Evolutionary conservation across 208 protist species (phyloP), one percentile per base, ranked within the genome.

Genomic region (Pavlovales sp.): DNA sequence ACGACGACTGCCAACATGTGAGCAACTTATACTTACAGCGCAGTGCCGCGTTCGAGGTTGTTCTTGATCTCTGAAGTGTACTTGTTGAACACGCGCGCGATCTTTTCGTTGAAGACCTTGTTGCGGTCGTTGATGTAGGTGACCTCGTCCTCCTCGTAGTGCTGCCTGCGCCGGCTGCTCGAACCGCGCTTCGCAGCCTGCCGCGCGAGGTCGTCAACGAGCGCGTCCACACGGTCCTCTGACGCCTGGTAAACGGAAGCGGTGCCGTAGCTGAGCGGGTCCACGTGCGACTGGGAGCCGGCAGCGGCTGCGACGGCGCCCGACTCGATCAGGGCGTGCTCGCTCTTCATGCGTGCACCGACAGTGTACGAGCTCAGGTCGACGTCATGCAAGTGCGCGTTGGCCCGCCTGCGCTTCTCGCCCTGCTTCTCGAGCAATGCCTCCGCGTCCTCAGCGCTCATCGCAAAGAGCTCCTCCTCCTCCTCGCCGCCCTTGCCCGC

Each of bases 61-160:
- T 57, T 75, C 40, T 86, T 81, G 46, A 92, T 88, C 75, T 92
- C 90, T 34, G 47, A 14, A 37, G 90, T 92, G 88, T 92, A 92
- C 66, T 82, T 82, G 82, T 90, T 75, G 90, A 88, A 92, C 34
- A 44, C 71, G 28, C 88, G 42, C 66, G 66, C 88, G 77, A 91
- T 77, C 88, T 92, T 92, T 42, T 90, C 88, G 88, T 92, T 92
- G 82, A 86, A 92, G 2, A 90, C 83, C 47, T 84, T 34, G 75
- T 92, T 92, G 37, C 90, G 86, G 66, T 90, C 79, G 82, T 92
- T 92, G 81, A 92, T 92, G 66, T 90, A 92, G 57, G 77, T 88
- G 42, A 92, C 84, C 30, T 88, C 88, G 28, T 75, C 40, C n/a
- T 81, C 86, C 67, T 90, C 83, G 87, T 90, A 88, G 76, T 88